Evolutionary conservation across 306 rosid species (phyloP).

Genomic region (Vigna trinervia): DNA sequence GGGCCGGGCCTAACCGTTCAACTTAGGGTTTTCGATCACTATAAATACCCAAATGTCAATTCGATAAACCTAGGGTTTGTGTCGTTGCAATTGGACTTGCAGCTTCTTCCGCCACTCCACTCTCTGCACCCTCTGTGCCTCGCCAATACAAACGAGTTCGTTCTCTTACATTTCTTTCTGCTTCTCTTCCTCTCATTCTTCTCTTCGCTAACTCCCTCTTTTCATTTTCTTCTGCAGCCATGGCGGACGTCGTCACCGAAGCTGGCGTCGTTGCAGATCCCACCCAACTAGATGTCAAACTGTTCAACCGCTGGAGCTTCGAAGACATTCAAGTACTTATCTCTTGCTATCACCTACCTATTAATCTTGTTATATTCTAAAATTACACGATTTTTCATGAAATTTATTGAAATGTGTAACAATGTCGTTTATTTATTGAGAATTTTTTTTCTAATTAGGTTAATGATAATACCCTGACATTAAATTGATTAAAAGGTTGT

Average conservation of each 20-base stretch:
- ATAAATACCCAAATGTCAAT: background rate
- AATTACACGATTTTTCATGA: no score
- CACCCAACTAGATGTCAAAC: conserved; percentile 60
- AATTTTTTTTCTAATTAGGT: no score
- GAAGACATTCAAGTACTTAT: conserved; percentile 62
- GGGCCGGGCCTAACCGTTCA: background rate
- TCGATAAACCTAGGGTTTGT: background rate
- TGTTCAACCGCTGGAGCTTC: conserved; percentile 76
- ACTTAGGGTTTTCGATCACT: conserved; percentile 20
- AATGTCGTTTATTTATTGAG: no score
- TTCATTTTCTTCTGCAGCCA: conserved; percentile 17
- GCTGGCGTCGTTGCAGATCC: conserved; percentile 44
- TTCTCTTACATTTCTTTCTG: background rate
- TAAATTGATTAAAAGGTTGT: no score
- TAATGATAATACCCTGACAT: no score
- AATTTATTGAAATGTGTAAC: no score
- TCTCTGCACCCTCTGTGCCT: background rate
- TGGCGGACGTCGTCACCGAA: conserved; percentile 43
- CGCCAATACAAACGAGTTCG: conserved; percentile 12
- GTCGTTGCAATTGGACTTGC: background rate
- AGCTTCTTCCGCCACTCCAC: background rate
- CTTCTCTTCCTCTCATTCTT: background rate
- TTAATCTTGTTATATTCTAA: no score
- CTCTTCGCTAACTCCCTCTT: background rate
- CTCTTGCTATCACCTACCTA: no score